Evolutionary conservation across 2,329 filamentous ascomycete genomes (phyloP).

Genomic region (Colletotrichum gloeosporioides): DNA sequence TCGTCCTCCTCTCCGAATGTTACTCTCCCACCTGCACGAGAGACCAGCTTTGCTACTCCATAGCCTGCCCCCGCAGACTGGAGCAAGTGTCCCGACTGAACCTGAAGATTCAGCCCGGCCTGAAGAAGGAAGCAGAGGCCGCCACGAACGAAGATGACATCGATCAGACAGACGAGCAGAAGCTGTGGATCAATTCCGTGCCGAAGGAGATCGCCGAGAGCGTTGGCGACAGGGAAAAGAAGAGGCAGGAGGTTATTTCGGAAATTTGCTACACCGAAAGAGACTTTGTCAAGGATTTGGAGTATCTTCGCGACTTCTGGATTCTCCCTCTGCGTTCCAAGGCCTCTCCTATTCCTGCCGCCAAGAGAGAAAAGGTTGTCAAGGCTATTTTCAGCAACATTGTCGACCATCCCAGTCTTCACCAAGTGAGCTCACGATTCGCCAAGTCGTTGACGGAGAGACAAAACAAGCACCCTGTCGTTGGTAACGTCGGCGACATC

Average conservation of each 20-base stretch:
- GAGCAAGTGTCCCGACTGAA: slow-evolving; percentile 96
- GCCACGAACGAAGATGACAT: slow-evolving; percentile 77
- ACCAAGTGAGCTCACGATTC: slow-evolving; percentile 87
- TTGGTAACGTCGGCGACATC: slow-evolving; percentile 89
- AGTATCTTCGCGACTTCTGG: slow-evolving; percentile 98
- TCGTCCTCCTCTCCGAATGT: slow-evolving; percentile 94
- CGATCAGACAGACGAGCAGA: slow-evolving; percentile 91
- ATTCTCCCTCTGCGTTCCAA: slow-evolving; percentile 87
- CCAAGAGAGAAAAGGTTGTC: slow-evolving; percentile 88
- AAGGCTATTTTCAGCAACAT: slow-evolving; percentile 96
- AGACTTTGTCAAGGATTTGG: slow-evolving; percentile 98
- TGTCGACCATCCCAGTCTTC: slow-evolving; percentile 80
- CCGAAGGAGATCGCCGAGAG: slow-evolving; percentile 93
- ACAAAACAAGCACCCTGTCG: slow-evolving; percentile 89
- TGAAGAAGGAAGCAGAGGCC: slow-evolving; percentile 69
- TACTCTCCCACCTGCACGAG: slow-evolving; percentile 97
- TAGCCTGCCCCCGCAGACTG: slow-evolving; percentile 89
- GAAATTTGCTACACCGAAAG: slow-evolving; percentile 98
- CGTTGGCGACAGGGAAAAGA: slow-evolving; percentile 91
- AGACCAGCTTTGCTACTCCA: slow-evolving; percentile 96
- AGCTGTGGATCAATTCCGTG: slow-evolving; percentile 99
- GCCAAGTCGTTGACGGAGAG: slow-evolving; percentile 87
- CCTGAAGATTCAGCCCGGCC: slow-evolving; percentile 87
- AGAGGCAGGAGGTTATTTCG: slow-evolving; percentile 96
- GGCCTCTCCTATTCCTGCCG: slow-evolving; percentile 85